phyloP scores from a whole-genome alignment of 2,329 filamentous ascomycete species.

The Diplodia corticola region DNA sequence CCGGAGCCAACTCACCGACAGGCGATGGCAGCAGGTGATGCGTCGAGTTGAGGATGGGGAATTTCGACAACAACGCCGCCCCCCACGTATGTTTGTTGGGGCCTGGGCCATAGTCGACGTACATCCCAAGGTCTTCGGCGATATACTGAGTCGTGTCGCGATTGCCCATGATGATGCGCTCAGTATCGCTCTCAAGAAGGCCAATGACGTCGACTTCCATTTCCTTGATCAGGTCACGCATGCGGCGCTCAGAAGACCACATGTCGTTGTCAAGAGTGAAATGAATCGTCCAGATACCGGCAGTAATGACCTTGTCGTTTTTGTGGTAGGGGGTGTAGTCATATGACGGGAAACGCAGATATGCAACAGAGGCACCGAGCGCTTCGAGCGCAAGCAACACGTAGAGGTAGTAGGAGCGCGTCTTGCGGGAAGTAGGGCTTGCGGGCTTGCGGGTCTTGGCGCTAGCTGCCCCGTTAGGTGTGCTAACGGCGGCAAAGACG shows the following conservation, averaged over 20 bases:
- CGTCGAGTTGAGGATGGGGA: constrained; percentile 94
- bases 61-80: constrained; percentile 87
- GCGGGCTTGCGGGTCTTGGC: constrained; percentile 48
- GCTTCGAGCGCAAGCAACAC: constrained; percentile 76
- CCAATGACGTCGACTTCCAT: constrained; percentile 97
- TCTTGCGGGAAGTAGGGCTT: constrained; percentile 51
- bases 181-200: constrained; percentile 88
- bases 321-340: constrained; percentile 89
- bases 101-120: constrained; percentile 93
- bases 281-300: constrained; percentile 98
- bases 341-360: constrained; percentile 87
- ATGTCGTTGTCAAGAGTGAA: constrained; percentile 98
- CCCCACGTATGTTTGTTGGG: constrained; percentile 99
- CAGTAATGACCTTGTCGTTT: constrained; percentile 83
- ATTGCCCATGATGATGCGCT: constrained; percentile 99
- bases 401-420: constrained; percentile 68
- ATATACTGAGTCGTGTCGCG: constrained; percentile 93
- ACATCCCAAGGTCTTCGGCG: constrained; percentile 97
- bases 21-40: constrained; percentile 93
- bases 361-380: constrained; percentile 76
- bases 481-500: constrained; percentile 66
- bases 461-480: constrained; percentile 48
- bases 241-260: constrained; percentile 95
- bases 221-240: constrained; percentile 87
- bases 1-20: constrained; percentile 90